Conservation (phyloP, 2,329 filamentous ascomycete species). For the Aspergillus tamarii region DNA sequence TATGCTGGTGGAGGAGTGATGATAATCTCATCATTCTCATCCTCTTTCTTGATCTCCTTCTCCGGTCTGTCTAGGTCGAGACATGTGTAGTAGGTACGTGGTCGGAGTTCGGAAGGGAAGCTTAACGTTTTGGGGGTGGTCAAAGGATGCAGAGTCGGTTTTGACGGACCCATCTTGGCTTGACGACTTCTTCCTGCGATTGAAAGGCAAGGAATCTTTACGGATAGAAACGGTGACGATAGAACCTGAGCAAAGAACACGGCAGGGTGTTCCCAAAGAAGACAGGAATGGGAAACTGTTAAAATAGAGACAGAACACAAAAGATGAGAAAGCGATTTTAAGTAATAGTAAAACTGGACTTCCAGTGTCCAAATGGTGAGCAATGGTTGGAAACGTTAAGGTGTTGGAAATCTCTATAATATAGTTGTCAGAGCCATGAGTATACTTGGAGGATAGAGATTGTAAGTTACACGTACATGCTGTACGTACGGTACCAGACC, state of each 20-base stretch:
- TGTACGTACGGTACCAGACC: slow-evolving; percentile 12
- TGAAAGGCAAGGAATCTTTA: not conserved
- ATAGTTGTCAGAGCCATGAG: not conserved
- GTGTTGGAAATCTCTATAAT: not conserved
- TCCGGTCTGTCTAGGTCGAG: slow-evolving; percentile 68
- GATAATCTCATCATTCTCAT: slow-evolving; percentile 71
- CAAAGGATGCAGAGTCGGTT: slow-evolving; percentile 42
- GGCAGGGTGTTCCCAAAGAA: not conserved
- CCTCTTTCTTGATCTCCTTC: slow-evolving; percentile 25
- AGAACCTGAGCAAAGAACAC: not conserved
- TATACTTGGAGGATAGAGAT: not conserved
- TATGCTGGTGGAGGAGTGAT: slow-evolving; percentile 90
- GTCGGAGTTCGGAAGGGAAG: slow-evolving; percentile 60
- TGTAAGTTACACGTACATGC: slow-evolving; percentile 10
- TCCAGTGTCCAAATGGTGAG: not conserved
- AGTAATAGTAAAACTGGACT: not conserved
- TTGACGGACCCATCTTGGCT: slow-evolving; percentile 28
- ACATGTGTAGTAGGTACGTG: slow-evolving; percentile 56
- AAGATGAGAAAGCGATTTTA: not conserved
- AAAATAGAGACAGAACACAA: not conserved
- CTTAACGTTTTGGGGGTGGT: slow-evolving; percentile 46
- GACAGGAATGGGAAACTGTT: not conserved
- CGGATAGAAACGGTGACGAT: too few species aligned
- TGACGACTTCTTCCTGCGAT: not conserved
- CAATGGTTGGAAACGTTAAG: not conserved